Evolutionary conservation across 2,329 filamentous ascomycete species (phyloP).

Genomic region (Aspergillus proliferans): DNA sequence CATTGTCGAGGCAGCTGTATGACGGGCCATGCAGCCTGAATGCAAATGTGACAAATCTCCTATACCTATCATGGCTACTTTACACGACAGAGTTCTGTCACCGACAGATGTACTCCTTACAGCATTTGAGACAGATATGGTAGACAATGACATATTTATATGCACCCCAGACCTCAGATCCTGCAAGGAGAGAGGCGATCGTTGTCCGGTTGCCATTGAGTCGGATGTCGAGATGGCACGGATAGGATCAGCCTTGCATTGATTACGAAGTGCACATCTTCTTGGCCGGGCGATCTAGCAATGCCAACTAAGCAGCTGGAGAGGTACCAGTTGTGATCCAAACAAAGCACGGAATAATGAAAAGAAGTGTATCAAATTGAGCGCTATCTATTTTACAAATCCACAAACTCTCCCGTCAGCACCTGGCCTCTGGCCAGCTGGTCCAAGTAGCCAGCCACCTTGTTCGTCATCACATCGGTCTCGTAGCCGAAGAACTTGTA

Average conservation of each 20-base stretch:
- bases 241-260: neutral
- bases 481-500: conserved; percentile 21
- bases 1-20: too few relatives aligned
- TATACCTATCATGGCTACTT: too few relatives aligned
- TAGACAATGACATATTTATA: neutral
- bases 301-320: too few relatives aligned
- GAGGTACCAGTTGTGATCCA: too few relatives aligned
- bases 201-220: neutral
- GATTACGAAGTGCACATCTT: too few relatives aligned
- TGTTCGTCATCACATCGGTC: conserved; percentile 5
- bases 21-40: too few relatives aligned
- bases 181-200: neutral
- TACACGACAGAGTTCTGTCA: too few relatives aligned
- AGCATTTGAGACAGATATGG: neutral
- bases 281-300: too few relatives aligned
- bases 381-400: neutral
- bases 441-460: conserved; percentile 6
- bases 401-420: conserved; percentile 7
- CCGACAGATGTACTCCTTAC: neutral
- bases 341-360: too few relatives aligned
- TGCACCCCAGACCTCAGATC: neutral
- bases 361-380: too few relatives aligned
- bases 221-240: neutral
- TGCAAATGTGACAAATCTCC: too few relatives aligned
- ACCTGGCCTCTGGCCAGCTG: conserved; percentile 1